Percentiles rank a stretch among this genome's conserved stretches.
These are phyloP conservation scores for Pyrus communis DNA, from an alignment of 306 rosid species.

Conservation along the genomic window DNA sequence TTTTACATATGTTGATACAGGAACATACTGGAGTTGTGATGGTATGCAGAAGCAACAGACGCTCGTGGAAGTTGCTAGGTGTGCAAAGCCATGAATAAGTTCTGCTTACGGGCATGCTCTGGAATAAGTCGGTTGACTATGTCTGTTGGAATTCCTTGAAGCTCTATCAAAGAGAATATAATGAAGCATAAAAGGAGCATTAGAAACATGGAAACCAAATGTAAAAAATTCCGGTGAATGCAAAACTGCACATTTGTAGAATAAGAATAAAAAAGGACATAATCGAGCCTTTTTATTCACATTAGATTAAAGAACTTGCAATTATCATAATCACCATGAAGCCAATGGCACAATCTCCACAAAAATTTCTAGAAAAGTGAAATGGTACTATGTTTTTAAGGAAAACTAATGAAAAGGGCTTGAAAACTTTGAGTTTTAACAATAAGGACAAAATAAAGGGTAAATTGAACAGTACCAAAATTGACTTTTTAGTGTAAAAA, in stretches of 20 bases:
- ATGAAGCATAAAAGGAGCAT: neutral
- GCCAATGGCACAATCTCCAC: neutral
- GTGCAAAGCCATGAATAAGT: constrained; percentile 94
- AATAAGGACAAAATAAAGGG: too few species aligned
- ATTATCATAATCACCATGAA: neutral
- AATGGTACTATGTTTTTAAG: neutral
- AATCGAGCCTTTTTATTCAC: neutral
- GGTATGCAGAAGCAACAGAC: constrained; percentile 8
- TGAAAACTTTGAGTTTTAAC: too few species aligned
- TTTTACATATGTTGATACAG: neutral
- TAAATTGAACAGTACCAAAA: too few species aligned
- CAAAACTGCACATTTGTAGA: neutral
- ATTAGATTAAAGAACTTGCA: neutral
- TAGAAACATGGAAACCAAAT: neutral
- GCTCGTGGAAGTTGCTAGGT: constrained; percentile 34
- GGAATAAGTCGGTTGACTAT: constrained; percentile 71
- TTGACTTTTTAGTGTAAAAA: too few species aligned
- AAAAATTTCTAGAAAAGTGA: neutral
- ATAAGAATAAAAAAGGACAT: neutral
- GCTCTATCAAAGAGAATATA: constrained; percentile 48
- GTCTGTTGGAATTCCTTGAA: constrained; percentile 71
- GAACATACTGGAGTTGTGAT: constrained; percentile 1
- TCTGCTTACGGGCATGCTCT: constrained; percentile 94
- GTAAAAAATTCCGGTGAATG: neutral
- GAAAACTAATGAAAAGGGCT: too few species aligned